phyloP scores from a whole-genome alignment of 768 basidiomycete species.

The Termitomyces eurrhizus region DNA sequence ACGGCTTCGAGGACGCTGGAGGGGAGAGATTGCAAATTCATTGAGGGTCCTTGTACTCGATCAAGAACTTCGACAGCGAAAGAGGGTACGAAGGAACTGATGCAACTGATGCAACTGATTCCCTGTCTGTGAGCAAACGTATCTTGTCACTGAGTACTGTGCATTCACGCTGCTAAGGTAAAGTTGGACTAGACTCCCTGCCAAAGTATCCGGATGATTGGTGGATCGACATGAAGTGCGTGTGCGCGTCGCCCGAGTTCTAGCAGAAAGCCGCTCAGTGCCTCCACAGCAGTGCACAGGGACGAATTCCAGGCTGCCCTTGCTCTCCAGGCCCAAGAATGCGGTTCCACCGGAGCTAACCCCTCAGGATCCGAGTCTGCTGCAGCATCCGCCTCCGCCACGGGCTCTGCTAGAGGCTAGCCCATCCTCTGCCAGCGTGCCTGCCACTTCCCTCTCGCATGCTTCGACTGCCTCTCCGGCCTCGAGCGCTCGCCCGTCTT shows the following conservation, averaged over 20 bases:
- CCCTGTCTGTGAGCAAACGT: slow-evolving; percentile 44
- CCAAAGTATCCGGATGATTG: slow-evolving; percentile 27
- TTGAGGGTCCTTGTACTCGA: slow-evolving; percentile 35
- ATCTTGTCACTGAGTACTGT: slow-evolving; percentile 46
- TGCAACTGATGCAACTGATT: slow-evolving; percentile 25
- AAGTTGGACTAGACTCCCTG: slow-evolving; percentile 42
- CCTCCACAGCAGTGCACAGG: no score
- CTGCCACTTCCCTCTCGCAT: background rate
- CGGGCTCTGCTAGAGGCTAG: background rate
- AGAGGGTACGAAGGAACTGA: slow-evolving; percentile 66
- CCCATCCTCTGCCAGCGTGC: background rate
- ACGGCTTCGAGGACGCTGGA: background rate
- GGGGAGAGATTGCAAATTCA: background rate
- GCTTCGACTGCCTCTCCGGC: background rate
- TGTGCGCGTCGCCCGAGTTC: no score
- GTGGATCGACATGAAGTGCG: background rate
- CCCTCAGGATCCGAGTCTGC: background rate
- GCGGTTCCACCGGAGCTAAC: background rate
- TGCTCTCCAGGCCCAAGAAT: background rate
- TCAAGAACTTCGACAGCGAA: slow-evolving; percentile 52
- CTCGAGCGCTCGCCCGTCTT: background rate
- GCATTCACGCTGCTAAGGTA: slow-evolving; percentile 33
- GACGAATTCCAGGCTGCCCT: background rate
- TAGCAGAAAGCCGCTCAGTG: no score
- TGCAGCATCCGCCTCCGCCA: background rate